Evolutionary conservation across 495 filamentous ascomycete species (phyloP), one percentile per base, ranked within the genome.

Genomic region (Lophiotrema nucula): DNA sequence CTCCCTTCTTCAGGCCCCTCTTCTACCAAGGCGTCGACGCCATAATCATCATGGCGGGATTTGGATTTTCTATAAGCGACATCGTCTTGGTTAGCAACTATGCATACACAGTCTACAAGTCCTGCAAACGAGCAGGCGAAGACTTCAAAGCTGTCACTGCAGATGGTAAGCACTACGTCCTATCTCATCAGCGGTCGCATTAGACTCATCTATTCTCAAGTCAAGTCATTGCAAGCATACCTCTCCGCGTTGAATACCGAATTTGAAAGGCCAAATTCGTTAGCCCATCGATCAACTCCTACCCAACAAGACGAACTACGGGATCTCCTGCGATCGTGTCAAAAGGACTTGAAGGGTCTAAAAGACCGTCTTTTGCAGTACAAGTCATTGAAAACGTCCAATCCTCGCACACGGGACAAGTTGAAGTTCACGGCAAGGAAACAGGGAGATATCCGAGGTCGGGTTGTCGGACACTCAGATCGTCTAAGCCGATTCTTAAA

Each of bases 61-160:
- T 62, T 31, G 58, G 58, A 4, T 62, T 62, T 39, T 61, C 58
- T 0, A 52, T 61, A 18, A 33, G 50, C 22, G 60, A 63, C 23
- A 47, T 63, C 28, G 11, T 49, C 3, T 5, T 33, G 6, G 22
- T 58, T 10, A 42, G 46, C 23, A 47, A 25, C 25, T 26, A 53
- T 24, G 60, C 60, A 12, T 53, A n/a, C 38, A 49, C 12, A 23
- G 13, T 63, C 13, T 63, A 63, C 28, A 58, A 48, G 21, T 63
- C 60, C 5, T 44, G 37, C 31, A 63, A 62, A 27, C 28, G 39
- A 18, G 60, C 60, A 3, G 60, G 53, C 2, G 28, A 38, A 44
- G 53, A 58, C 18, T 58, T 33, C 23, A 37, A 33, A 16, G 42
- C 53, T 18, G 51, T 62, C 24, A 31, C 53, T 12, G 27, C 15